These are phyloP conservation scores for Penicillium turbatum DNA, from an alignment of 495 filamentous ascomycete genomes.

Conservation along the genomic window DNA sequence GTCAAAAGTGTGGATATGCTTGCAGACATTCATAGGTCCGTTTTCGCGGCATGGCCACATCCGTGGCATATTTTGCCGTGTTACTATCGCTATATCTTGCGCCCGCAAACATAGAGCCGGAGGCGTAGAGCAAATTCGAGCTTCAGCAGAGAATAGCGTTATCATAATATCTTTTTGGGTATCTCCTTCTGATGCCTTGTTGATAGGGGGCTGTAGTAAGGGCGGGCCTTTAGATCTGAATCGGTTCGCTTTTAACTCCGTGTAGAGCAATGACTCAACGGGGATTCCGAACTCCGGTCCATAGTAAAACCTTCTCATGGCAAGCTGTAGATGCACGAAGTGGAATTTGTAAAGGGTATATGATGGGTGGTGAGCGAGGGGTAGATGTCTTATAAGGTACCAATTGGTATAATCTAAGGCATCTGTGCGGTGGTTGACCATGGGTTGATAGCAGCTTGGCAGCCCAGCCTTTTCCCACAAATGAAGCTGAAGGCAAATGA, in stretches of 20 bases:
- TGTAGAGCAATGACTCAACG: background rate
- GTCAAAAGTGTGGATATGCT: background rate
- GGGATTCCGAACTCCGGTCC: slow-evolving; percentile 1
- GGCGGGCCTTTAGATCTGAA: background rate
- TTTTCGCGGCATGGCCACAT: slow-evolving; percentile 1
- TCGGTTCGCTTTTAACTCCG: background rate
- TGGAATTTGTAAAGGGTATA: background rate
- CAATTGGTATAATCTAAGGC: background rate
- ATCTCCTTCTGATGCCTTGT: background rate
- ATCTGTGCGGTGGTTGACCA: background rate
- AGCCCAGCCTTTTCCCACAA: background rate
- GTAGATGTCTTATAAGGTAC: background rate
- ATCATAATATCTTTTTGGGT: background rate
- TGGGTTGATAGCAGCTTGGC: background rate
- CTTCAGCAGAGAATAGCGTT: slow-evolving; percentile 1
- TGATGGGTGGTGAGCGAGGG: background rate
- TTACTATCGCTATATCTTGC: background rate
- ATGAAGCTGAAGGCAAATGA: slow-evolving; percentile 1
- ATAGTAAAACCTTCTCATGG: slow-evolving; percentile 6
- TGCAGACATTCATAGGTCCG: background rate
- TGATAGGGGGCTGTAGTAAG: background rate
- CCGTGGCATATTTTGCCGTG: background rate
- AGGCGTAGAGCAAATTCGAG: background rate
- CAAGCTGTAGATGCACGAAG: slow-evolving; percentile 6
- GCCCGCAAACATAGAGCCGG: background rate